Evolutionary conservation across 495 filamentous ascomycete species (phyloP).

Genomic region (Annulohypoxylon maeteangense): DNA sequence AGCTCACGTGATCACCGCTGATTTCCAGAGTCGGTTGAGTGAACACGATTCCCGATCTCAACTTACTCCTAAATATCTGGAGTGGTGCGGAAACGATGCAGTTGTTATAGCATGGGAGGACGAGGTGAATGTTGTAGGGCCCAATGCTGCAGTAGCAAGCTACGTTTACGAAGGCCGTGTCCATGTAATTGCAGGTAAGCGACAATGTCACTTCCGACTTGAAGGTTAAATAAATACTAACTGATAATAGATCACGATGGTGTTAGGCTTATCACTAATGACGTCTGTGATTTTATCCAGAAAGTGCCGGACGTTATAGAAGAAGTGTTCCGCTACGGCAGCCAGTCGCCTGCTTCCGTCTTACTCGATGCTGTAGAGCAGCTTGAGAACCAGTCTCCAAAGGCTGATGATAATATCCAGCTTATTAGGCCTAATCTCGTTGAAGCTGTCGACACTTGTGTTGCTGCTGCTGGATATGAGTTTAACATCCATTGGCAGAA

Average conservation of each 20-base stretch:
- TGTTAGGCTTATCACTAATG: slow-evolving; percentile 85
- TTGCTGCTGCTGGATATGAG: slow-evolving; percentile 85
- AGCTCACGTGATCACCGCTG: slow-evolving; percentile 91
- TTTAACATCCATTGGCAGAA: slow-evolving; percentile 94
- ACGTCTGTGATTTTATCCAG: slow-evolving; percentile 94
- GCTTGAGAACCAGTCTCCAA: slow-evolving; percentile 91
- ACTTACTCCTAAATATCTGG: slow-evolving; percentile 85
- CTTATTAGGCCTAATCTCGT: slow-evolving; percentile 86
- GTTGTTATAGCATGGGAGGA: slow-evolving; percentile 97
- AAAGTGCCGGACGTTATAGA: slow-evolving; percentile 90
- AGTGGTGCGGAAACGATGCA: slow-evolving; percentile 97
- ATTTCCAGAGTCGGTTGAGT: slow-evolving; percentile 90
- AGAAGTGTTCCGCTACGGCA: slow-evolving; percentile 87
- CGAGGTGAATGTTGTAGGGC: slow-evolving; percentile 94
- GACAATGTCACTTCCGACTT: neutral
- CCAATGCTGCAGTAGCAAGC: slow-evolving; percentile 78
- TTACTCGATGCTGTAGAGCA: slow-evolving; percentile 92
- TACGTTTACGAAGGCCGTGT: slow-evolving; percentile 92
- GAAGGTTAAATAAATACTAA: slow-evolving; percentile 68
- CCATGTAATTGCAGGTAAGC: slow-evolving; percentile 84
- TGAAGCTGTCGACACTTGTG: slow-evolving; percentile 91
- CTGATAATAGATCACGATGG: slow-evolving; percentile 85
- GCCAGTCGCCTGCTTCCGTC: slow-evolving; percentile 86
- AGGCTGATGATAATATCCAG: slow-evolving; percentile 97
- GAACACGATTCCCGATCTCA: slow-evolving; percentile 90